Base-by-base conservation (phyloP, 1,284 basidiomycete species). In the Pterula multifida region DNA sequence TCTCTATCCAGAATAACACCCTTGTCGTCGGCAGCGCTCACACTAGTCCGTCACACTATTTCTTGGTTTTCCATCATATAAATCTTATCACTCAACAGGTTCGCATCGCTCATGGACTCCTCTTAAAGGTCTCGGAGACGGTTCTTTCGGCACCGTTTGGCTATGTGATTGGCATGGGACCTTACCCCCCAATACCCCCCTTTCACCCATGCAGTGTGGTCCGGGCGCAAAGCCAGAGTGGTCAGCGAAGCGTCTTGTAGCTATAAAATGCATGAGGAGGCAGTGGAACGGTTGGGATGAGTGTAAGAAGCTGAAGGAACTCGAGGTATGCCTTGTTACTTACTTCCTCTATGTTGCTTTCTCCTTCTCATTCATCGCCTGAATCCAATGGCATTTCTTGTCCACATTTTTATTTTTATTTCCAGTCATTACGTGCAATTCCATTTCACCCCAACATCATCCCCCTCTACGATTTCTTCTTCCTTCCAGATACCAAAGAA, bases 101-200 rank as follows among this genome's bases (percentile, higher is more conserved):
- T 80, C 78, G 22, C 73, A 69, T 51, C 73, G 76, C 57, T 78
- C 76, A 22, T 79, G 78, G 57, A 79, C 78, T 36, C 70, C 80
- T 50, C 77, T 95, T 70, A 95, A 95, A 71, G 85, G 87, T 55
- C 79, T 97, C 64, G 93, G 93, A 48, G 93, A 96, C 66, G 93
- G 93, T 51, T 95, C 92, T 3, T 97, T 99, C 63, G 95, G 95
- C 53, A 98, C 93, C 4, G 95, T 99, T 54, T 94, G 90, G 83
- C 78, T 99, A 56, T 98, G 94, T 64, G 96, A 99, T 76, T 98
- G 95, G 95, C 93, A 96, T 75, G 92, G 91, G 61, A 83, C 87
- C 51, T 73, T 99, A 63, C 90, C 90, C 65, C 81, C 88, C 65
- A 85, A 85, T 72, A 88, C 86, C 50, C 80, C 85, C 48, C 68